phyloP scores from a whole-genome alignment of 257 asterid genomes.

The Cruciata laevipes region DNA sequence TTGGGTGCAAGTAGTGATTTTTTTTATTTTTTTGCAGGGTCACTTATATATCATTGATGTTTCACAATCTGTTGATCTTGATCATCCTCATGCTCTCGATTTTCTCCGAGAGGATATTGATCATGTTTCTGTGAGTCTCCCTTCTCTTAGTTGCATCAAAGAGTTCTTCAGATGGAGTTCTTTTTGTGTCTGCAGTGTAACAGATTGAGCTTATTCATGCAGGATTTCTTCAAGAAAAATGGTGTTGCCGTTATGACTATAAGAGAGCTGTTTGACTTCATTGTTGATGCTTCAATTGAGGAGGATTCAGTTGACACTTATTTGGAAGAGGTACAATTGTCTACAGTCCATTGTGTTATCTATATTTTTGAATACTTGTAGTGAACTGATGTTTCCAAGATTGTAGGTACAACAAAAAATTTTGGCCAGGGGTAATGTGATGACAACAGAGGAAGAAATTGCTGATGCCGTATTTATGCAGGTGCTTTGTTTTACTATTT shows the following conservation, averaged over 20 bases:
- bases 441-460: conserved; percentile 82
- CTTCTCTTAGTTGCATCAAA: neutral
- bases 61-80: conserved; percentile 95
- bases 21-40: conserved; percentile 40
- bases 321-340: conserved; percentile 63
- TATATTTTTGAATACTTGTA: conserved; percentile 9
- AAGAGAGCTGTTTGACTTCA: conserved; percentile 81
- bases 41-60: conserved; percentile 91
- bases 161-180: neutral
- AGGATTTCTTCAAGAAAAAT: conserved; percentile 85
- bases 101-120: conserved; percentile 83
- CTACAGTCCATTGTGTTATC: neutral
- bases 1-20: neutral
- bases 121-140: conserved; percentile 70
- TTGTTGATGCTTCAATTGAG: conserved; percentile 72
- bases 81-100: conserved; percentile 92
- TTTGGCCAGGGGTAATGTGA: conserved; percentile 71
- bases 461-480: conserved; percentile 85
- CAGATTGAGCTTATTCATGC: conserved; percentile 13
- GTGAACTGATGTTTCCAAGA: conserved; percentile 6
- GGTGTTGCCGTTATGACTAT: conserved; percentile 92
- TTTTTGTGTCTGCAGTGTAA: neutral
- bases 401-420: conserved; percentile 68
- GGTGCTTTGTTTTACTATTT: conserved; percentile 27
- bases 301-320: conserved; percentile 81